Base-by-base conservation (phyloP, 257 asterid genomes). In the Dorcoceras hygrometricum region DNA sequence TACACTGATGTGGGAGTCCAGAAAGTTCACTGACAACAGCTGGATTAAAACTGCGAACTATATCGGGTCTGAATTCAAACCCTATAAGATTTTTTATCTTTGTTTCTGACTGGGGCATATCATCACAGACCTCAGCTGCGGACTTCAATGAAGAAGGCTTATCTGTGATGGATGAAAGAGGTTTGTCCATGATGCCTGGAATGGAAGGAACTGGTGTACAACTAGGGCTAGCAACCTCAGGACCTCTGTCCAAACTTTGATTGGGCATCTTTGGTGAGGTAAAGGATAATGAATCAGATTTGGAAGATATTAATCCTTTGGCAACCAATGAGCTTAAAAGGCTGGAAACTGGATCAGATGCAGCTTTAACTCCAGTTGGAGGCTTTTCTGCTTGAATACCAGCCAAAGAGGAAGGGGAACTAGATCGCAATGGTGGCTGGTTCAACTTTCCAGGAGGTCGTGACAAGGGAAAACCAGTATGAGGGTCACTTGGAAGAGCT, bases 241-340 rank as follows among this genome's bases (percentile, higher is more conserved):
- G 73, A 69, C 73, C 78, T 48, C 66, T 75, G 66, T 73, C 82
- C 68, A 58, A 69, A 64, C 81, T 67, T 79, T 60, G 80, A 74
- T 75, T 58, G 25, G 84, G 58, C 66, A 55, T 70, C 53, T 64
- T 65, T 31, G 77, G 59, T 22, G 84, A 65, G 56, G 57, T 70
- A 34, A 78, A 62, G 69, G 76, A 54, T 29, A 74, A 50, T 16
- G 74, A 59, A 75, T 83, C 86, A 43, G 81, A 68, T 67, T 85
- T 85, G 5, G 88, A 75, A 57, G 90, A 74, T 79, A 91, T 88
- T 80, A 91, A 75, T 62, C 97, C 95, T 81, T 84, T 88, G 7
- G 87, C 84, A 58, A 91, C 90, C 74, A 91, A 75, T 59, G 96
- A 81, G 73, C 85, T 91, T 84, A 91, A 73, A 68, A 91, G 93